phyloP scores from a whole-genome alignment of 2,329 filamentous ascomycete species.

The Fusarium chlamydosporum region DNA sequence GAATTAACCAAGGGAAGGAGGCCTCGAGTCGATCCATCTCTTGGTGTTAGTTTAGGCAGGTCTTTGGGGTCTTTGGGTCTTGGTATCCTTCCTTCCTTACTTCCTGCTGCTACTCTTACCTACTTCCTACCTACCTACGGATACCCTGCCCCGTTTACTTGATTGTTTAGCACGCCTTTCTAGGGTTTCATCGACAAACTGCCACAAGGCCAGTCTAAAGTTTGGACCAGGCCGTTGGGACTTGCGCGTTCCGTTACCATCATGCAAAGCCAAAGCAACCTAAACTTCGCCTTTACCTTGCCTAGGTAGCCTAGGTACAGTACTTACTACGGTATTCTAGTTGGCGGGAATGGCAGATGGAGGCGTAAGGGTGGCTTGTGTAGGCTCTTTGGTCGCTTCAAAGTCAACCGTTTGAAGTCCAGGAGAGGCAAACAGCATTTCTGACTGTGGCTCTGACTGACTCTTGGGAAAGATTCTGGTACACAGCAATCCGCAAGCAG shows the following conservation, averaged over 20 bases:
- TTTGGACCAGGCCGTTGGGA: conserved; percentile 40
- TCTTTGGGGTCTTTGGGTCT: conserved; percentile 2
- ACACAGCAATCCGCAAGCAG: conserved; percentile 42
- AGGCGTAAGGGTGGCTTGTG: conserved; percentile 38
- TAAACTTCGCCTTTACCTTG: no score
- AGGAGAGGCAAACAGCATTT: conserved; percentile 37
- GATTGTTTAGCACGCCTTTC: neutral
- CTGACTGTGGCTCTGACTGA: conserved; percentile 42
- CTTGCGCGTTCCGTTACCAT: conserved; percentile 16
- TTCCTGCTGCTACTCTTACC: no score
- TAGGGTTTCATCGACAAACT: conserved; percentile 38
- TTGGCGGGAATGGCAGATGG: conserved; percentile 32
- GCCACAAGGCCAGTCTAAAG: conserved; percentile 26
- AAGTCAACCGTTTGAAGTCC: neutral
- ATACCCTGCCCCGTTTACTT: conserved; percentile 14
- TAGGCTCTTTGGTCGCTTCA: conserved; percentile 9
- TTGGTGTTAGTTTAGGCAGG: conserved; percentile 14
- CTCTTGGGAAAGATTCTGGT: conserved; percentile 9
- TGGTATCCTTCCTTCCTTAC: conserved; percentile 17
- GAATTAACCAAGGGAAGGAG: conserved; percentile 28
- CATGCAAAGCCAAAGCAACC: conserved; percentile 12
- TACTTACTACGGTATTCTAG: no score
- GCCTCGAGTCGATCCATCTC: conserved; percentile 37
- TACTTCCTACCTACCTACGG: neutral
- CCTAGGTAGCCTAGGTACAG: no score